Conservation (phyloP, 2,329 filamentous ascomycete genomes). For the Zopfia rhizophila region DNA sequence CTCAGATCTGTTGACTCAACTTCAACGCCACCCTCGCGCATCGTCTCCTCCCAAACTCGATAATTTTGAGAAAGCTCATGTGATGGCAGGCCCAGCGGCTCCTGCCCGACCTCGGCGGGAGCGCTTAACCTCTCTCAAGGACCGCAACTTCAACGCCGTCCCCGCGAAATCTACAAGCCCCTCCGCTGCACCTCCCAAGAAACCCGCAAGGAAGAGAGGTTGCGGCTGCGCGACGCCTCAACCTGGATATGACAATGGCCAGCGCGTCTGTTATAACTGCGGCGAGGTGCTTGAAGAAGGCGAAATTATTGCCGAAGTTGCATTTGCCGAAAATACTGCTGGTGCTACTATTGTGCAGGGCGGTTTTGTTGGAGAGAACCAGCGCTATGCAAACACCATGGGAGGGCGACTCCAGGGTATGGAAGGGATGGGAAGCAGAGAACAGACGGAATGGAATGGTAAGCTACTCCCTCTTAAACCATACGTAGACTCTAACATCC, state of each 20-base stretch:
- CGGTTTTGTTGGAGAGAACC: conserved; percentile 85
- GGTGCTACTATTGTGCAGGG: conserved; percentile 93
- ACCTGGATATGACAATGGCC: conserved; percentile 41
- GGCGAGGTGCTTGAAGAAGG: conserved; percentile 85
- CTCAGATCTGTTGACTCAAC: conserved; percentile 24
- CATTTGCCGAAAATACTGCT: conserved; percentile 86
- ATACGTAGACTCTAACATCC: background rate
- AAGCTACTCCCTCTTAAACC: conserved; percentile 31
- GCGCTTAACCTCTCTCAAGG: conserved; percentile 40
- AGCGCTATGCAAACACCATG: conserved; percentile 77
- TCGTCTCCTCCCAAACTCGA: conserved; percentile 10
- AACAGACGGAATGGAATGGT: conserved; percentile 70
- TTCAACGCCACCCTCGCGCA: conserved; percentile 5
- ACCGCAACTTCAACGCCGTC: conserved; percentile 23
- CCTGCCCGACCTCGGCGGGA: conserved; percentile 22
- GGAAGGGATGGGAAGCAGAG: conserved; percentile 65
- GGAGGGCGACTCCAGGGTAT: conserved; percentile 59
- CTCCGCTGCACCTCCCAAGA: conserved; percentile 2
- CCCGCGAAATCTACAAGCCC: conserved; percentile 11
- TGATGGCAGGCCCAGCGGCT: conserved; percentile 30
- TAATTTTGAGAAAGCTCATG: conserved; percentile 1
- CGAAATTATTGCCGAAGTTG: conserved; percentile 91
- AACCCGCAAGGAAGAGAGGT: conserved; percentile 21
- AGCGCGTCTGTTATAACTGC: conserved; percentile 79
- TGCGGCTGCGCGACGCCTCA: conserved; percentile 43